Evolutionary conservation across 129 eudicot genomes (phyloP), one percentile per base, ranked within the genome.

Genomic region (Smallanthus sonchifolius): DNA sequence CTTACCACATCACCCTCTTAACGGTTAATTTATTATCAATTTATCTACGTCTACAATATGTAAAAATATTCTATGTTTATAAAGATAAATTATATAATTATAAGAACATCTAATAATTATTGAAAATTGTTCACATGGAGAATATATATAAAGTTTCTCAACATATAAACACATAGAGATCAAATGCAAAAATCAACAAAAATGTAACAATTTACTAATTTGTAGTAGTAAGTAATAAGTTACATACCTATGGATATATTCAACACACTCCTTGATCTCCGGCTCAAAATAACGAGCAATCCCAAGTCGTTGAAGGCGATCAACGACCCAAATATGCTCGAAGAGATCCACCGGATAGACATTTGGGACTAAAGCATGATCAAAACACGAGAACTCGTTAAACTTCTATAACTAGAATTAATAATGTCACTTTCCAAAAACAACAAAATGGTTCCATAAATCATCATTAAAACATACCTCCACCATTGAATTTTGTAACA

Each of bases 261-360:
- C 81, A 24, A 94, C 45, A 8, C 92, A 90, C 4, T 81, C 83
- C 49, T 94, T 71, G 74, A 94, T 90, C 84, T 94, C 97, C 0
- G 84, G 38, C 55, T 76, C 65, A 73, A 94, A 94, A 67, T 84
- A 85, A 34, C 89, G 92, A 52, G 96, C 84, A 75, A 94, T 88
- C 14, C 98, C 98, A 28, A 94, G 91, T 45, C 98, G 85, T 76
- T 84, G 83, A 47, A 94, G 78, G 4, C 97, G 83, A 77, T 94
- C 98, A 32, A 90, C 87, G 10, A 34, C 87, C 96, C 96, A 94
- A 10, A 90, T 80, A 66, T 83, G 98, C 82, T 94, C 98, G 35
- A 94, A 94, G 71, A 94, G 81, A 83, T 94, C 98, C 74, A 94
- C 97, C 0, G 98, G 98, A 77, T 90, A 90, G 44, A 88, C 97